A percentile compares a stretch with the other conserved stretches of the same genome.
Evolutionary conservation across 2,329 filamentous ascomycete genomes (phyloP).

Genomic region (Colletotrichum musicola): DNA sequence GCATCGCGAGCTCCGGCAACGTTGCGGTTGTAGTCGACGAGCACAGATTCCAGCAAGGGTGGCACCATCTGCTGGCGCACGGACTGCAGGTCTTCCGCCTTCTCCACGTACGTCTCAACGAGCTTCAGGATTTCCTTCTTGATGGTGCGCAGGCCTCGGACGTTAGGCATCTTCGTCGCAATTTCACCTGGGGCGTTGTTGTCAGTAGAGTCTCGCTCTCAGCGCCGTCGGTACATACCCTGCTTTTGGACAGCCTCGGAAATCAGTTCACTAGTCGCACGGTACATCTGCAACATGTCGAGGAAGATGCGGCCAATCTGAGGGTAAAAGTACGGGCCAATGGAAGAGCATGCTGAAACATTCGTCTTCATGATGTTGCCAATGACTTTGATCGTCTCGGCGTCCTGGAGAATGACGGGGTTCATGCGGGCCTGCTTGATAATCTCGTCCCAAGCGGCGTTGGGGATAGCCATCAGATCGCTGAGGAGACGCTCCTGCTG

Average conservation of each 20-base stretch:
- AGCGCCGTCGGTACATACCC: constrained; percentile 10
- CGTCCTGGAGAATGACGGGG: constrained; percentile 87
- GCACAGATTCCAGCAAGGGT: constrained; percentile 91
- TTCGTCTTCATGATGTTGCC: constrained; percentile 99
- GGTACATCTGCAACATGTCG: constrained; percentile 99
- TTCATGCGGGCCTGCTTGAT: constrained; percentile 89
- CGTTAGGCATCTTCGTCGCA: constrained; percentile 97
- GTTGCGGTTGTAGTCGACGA: constrained; percentile 97
- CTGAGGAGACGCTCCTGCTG: constrained; percentile 91
- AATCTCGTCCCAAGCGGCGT: constrained; percentile 94
- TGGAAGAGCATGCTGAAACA: constrained; percentile 96
- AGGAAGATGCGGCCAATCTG: constrained; percentile 98
- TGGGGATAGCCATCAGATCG: constrained; percentile 94
- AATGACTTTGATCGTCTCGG: constrained; percentile 97
- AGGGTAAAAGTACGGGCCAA: constrained; percentile 97
- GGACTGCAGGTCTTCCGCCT: constrained; percentile 94
- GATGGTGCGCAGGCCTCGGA: constrained; percentile 94
- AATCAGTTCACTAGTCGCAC: constrained; percentile 95
- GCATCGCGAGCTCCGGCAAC: constrained; percentile 95
- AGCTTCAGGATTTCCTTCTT: constrained; percentile 99
- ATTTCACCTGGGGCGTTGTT: constrained; percentile 75
- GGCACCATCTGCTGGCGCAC: constrained; percentile 95
- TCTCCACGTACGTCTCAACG: constrained; percentile 97
- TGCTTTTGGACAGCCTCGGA: constrained; percentile 79
- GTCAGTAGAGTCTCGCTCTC: background rate